Evolutionary conservation across 306 rosid species (phyloP).

Genomic region (Quillaja saponaria): DNA sequence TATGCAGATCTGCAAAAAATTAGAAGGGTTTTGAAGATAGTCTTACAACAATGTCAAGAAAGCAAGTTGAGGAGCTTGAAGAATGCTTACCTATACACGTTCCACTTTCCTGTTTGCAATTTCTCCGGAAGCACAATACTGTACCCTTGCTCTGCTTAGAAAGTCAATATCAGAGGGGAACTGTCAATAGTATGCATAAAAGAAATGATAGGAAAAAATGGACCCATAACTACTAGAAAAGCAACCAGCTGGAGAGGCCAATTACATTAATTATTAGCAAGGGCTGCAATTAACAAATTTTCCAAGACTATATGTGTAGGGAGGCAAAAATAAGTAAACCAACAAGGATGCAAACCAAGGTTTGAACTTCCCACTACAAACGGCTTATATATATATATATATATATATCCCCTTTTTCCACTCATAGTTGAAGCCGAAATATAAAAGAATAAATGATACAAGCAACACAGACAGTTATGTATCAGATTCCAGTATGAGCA

Average conservation of each 20-base stretch:
- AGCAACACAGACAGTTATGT: too few relatives aligned
- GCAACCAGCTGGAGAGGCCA: neutral
- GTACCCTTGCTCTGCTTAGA: slow-evolving; percentile 80
- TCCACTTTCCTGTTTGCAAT: slow-evolving; percentile 93
- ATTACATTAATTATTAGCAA: neutral
- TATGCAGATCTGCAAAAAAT: slow-evolving; percentile 58
- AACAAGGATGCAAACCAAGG: slow-evolving; percentile 9
- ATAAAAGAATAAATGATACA: too few relatives aligned
- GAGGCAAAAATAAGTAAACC: slow-evolving; percentile 14
- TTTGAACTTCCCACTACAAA: too few relatives aligned
- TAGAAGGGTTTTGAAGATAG: slow-evolving; percentile 8
- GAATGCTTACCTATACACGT: slow-evolving; percentile 73
- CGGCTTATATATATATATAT: too few relatives aligned
- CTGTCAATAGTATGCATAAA: slow-evolving; percentile 25
- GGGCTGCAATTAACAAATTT: neutral
- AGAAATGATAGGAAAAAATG: slow-evolving; percentile 13
- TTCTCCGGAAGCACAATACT: slow-evolving; percentile 96
- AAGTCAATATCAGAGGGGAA: slow-evolving; percentile 31
- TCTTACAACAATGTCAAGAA: slow-evolving; percentile 13
- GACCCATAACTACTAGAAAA: neutral
- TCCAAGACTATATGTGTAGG: neutral
- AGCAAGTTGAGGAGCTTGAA: slow-evolving; percentile 22
- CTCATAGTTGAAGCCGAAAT: too few relatives aligned
- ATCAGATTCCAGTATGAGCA: too few relatives aligned
- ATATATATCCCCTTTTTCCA: too few relatives aligned